Evolutionary conservation across 1,139 yeast genomes (phyloP), one percentile per base, ranked within the genome.

Genomic region (Debaryomyces nepalensis): DNA sequence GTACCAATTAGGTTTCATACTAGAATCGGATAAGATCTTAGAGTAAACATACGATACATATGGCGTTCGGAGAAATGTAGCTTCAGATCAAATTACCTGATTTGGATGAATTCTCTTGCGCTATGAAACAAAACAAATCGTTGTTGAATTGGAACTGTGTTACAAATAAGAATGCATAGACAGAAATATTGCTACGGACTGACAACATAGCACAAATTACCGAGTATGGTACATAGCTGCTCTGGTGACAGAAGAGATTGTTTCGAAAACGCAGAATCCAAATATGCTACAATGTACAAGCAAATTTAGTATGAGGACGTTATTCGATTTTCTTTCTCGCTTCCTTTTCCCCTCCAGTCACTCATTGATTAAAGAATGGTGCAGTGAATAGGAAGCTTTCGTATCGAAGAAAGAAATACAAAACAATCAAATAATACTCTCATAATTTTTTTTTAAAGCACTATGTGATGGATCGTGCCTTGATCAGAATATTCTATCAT

Each of bases 381-480:
- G 80, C 81, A 76, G 81, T 76, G 81, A 76, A 76, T 76, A 73
- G 81, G 74, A 69, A 64, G 79, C 81, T 59, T 70, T 70, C 77
- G 80, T 75, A 75, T 75, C 79, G 65, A 63, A 61, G 66, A 58
- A 52, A 48, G 47, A 47, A 58, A 46, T 53, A 46, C 41, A 30
- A 34, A 20, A 34, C 29, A 10, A 10, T 16, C 9, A 12, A 34
- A 34, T 16, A 9, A 6, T n/a, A 34, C 16, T 34, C 18, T 23
- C n/a, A 10, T 12, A 24, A 24, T 24, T 24, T 16, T 24, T 34
- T 34, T 34, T 34, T 24, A 16, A 23, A 26, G 18, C 22, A 30
- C 15, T 21, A 23, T 23, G 15, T 15, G n/a, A n/a, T 4, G 21
- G 5, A 22, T 29, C 37, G 37, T 34, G 37, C 12, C 9, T 11